Evolutionary conservation across 371 early-diverging fungal genomes (phyloP).

Genomic region (Syncephalastrum sp.): DNA sequence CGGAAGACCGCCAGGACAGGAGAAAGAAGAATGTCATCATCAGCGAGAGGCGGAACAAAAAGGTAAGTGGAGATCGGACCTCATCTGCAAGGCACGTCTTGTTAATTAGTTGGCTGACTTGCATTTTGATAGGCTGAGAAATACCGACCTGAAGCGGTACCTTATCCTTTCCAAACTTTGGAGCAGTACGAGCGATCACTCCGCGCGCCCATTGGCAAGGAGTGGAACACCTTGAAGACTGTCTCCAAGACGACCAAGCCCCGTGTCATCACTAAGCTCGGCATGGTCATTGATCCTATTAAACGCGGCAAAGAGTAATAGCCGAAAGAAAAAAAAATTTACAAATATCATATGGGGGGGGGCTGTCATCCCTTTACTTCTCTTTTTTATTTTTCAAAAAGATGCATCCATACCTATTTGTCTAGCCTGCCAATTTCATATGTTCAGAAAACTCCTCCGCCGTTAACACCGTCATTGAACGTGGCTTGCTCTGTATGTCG

Average conservation of each 20-base stretch:
- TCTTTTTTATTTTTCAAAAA: no score
- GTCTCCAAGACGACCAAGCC: conserved; percentile 79
- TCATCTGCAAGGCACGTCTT: neutral
- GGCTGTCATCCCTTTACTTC: no score
- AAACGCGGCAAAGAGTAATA: conserved; percentile 18
- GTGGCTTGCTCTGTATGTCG: no score
- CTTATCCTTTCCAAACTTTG: conserved; percentile 81
- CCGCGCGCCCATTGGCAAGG: conserved; percentile 86
- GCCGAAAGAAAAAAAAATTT: no score
- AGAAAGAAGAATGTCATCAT: conserved; percentile 88
- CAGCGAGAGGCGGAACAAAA: conserved; percentile 81
- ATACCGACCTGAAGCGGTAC: conserved; percentile 71
- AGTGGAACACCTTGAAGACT: conserved; percentile 88
- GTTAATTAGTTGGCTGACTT: conserved; percentile 4
- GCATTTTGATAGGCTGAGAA: conserved; percentile 56
- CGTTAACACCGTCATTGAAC: no score
- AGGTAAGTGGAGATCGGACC: conserved; percentile 44
- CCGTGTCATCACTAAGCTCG: conserved; percentile 79
- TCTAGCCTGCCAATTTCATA: no score
- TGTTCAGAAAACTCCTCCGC: no score
- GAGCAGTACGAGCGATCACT: conserved; percentile 90
- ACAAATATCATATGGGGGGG: no score
- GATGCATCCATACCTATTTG: no score
- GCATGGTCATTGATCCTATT: conserved; percentile 87
- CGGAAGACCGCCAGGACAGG: conserved; percentile 73